Evolutionary conservation across 345 rosid species (phyloP).

Genomic region (Linum lewisii): DNA sequence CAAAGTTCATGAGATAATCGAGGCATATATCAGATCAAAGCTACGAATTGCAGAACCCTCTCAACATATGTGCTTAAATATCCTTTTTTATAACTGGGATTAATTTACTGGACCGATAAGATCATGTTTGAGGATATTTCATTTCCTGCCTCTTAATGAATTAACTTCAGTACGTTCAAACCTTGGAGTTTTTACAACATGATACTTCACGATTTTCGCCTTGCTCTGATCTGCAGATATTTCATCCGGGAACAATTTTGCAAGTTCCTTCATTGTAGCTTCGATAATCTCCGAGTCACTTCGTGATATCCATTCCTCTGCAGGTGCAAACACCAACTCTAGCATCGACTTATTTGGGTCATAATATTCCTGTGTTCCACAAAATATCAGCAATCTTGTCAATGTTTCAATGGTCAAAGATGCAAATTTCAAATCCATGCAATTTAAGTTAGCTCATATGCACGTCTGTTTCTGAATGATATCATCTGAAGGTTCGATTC

Average conservation of each 20-base stretch:
- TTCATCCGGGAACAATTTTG: conserved; percentile 86
- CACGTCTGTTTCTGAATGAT: neutral
- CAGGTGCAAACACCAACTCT: conserved; percentile 95
- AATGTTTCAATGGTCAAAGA: too few species aligned
- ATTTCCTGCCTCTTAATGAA: too few species aligned
- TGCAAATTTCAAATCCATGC: neutral
- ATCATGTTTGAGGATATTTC: too few species aligned
- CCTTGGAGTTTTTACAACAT: conserved; percentile 93
- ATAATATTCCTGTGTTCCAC: conserved; percentile 61
- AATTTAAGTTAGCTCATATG: neutral
- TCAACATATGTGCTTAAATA: too few species aligned
- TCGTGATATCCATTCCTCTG: conserved; percentile 84
- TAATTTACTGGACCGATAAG: neutral
- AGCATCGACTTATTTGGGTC: conserved; percentile 82
- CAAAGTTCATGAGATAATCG: too few species aligned
- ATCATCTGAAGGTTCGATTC: too few species aligned
- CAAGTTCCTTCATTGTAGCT: conserved; percentile 89
- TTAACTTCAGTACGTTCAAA: conserved; percentile 17
- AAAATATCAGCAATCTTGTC: neutral
- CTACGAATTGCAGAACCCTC: too few species aligned
- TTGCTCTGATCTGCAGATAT: conserved; percentile 86
- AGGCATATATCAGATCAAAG: too few species aligned
- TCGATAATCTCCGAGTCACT: conserved; percentile 75
- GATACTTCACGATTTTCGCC: conserved; percentile 80
- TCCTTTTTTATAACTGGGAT: too few species aligned